These are phyloP conservation scores for Thielaviopsis euricoi DNA, from an alignment of 2,329 filamentous ascomycete genomes.

Conservation along the genomic window DNA sequence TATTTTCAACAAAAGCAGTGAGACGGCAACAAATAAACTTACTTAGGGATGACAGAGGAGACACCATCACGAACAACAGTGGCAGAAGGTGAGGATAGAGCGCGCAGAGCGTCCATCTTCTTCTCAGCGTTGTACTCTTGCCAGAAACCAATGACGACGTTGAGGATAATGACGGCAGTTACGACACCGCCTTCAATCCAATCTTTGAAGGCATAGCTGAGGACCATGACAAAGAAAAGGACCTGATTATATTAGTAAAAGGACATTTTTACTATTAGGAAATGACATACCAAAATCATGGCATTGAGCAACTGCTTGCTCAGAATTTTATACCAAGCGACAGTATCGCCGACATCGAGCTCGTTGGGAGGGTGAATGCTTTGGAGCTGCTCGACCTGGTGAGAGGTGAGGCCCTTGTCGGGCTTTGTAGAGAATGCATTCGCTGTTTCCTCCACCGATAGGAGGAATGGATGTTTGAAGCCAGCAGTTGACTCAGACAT, in stretches of 20 bases:
- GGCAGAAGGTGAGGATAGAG: slow-evolving; percentile 46
- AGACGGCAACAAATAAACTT: slow-evolving; percentile 17
- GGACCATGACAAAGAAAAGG: slow-evolving; percentile 59
- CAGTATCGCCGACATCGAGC: slow-evolving; percentile 49
- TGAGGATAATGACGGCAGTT: slow-evolving; percentile 49
- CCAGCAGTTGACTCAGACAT: slow-evolving; percentile 5
- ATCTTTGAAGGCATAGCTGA: slow-evolving; percentile 49
- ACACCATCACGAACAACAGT: slow-evolving; percentile 44
- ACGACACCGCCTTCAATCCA: slow-evolving; percentile 54
- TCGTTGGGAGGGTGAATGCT: slow-evolving; percentile 50
- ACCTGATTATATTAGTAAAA: slow-evolving; percentile 31
- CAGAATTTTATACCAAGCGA: slow-evolving; percentile 56
- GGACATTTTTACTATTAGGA: slow-evolving; percentile 22
- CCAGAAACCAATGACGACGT: slow-evolving; percentile 51
- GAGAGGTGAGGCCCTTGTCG: slow-evolving; percentile 48
- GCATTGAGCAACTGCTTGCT: slow-evolving; percentile 60
- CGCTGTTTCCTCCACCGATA: slow-evolving; percentile 45
- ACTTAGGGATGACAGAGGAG: slow-evolving; percentile 40
- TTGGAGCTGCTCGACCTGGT: slow-evolving; percentile 41
- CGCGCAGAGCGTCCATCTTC: slow-evolving; percentile 46
- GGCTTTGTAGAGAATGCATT: slow-evolving; percentile 44
- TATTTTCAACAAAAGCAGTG: background rate
- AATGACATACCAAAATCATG: slow-evolving; percentile 50
- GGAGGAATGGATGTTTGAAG: slow-evolving; percentile 39
- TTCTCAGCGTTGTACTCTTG: slow-evolving; percentile 49